Evolutionary conservation across 2,329 filamentous ascomycete genomes (phyloP), one percentile per base, ranked within the genome.

Genomic region (Sclerotinia minor): DNA sequence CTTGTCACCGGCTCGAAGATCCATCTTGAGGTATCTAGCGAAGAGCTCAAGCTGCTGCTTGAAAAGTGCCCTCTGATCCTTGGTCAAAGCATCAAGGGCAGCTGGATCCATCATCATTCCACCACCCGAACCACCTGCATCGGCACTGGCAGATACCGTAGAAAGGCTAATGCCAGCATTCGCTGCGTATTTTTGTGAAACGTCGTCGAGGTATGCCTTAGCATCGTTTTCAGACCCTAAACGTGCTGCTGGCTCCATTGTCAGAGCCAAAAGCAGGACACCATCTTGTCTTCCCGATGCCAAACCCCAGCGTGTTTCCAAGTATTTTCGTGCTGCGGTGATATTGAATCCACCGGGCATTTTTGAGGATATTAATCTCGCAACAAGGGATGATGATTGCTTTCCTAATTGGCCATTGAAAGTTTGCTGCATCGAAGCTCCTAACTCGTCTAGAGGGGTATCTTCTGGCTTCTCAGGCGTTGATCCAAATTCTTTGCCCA

Each of bases 81-180:
- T 98, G 76, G 95, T 99, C 65, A 99, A 85, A 19, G 95, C 95
- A 78, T 99, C 95, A 72, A 99, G 90, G 65, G 95, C 95, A 50
- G 94, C 95, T 11, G 95, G 95, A 76, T 99, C 95, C 94, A 99
- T 98, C 92, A 99, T 97, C 95, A 99, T 98, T 77, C 94, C 94
- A 72, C 87, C 91, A 67, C 84, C 86, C 68, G 84, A 87, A 70
- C 85, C 90, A 67, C 84, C 89, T 66, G 88, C 90, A 70, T 86
- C 86, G 71, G 92, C 92, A 69, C 89, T 90, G 64, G 90, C 87
- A 35, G 92, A 85, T 38, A 90, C 88, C 8, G 91, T 88, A 6
- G 93, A 90, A 69, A 99, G 82, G 78, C 84, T 96, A 79, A 99
- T 89, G 69, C 95, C 95, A 57, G 91, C 89, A 70, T 87, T 88